These are phyloP conservation scores for Dictyostelium capitatum DNA, from an alignment of 78 protist species.

Conservation along the genomic window DNA sequence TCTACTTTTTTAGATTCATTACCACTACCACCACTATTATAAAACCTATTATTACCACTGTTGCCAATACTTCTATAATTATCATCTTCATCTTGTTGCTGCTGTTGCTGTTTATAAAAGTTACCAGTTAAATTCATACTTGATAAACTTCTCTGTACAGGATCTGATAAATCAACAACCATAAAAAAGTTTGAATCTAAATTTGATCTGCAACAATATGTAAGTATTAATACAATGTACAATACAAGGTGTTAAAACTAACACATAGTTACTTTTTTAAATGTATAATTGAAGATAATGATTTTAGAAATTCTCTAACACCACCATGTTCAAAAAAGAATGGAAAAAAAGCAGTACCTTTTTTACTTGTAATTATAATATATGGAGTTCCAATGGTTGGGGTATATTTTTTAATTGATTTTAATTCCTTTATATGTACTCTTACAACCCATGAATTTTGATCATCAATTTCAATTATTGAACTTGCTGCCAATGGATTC, in stretches of 20 bases:
- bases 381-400: constrained; percentile 81
- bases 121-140: constrained; percentile 17
- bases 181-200: constrained; percentile 53
- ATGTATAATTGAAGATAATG: constrained; percentile 49
- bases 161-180: constrained; percentile 66
- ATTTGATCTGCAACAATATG: constrained; percentile 42
- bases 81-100: not conserved
- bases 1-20: not conserved
- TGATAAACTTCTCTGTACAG: constrained; percentile 48
- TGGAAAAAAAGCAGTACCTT: constrained; percentile 63
- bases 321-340: constrained; percentile 85
- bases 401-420: constrained; percentile 75
- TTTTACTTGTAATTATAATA: constrained; percentile 40
- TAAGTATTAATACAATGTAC: not conserved
- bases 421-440: constrained; percentile 40
- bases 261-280: constrained; percentile 43
- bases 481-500: not conserved
- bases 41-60: not conserved
- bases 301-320: constrained; percentile 76
- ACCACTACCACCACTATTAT: not conserved
- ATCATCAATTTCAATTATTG: not conserved
- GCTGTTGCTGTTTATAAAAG: not conserved
- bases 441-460: constrained; percentile 17
- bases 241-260: not conserved
- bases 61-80: not conserved